Base-by-base conservation (phyloP, 495 filamentous ascomycete species). In the Lasiosphaeris hirsuta region DNA sequence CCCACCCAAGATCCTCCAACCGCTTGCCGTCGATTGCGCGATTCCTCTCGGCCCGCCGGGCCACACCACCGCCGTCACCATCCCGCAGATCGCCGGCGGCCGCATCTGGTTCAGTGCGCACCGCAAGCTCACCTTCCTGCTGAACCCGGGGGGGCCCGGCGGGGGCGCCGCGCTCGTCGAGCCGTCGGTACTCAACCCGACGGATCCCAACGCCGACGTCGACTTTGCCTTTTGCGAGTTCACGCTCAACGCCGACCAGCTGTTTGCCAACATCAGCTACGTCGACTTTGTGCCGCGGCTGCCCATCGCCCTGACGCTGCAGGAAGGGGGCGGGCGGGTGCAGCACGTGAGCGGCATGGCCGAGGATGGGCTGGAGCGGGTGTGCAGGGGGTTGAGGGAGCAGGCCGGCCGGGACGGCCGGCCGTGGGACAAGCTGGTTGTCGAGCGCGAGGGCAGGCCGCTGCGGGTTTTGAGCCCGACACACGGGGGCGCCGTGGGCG, bases 181-280 rank as follows among this genome's bases (percentile, higher is more conserved):
- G 67, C 89, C 89, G 4, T 87, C 84, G 6, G 82, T 89, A 11
- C 80, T 86, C 13, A 92, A 91, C 64, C 81, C 81, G 0, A 77
- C 75, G 10, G 89, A 92, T 60, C 78, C 83, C 0, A 91, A 91
- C 62, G 78, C 80, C 54, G 72, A 80, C 39, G 75, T 83, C 15
- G 73, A 77, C 60, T 92, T 89, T 78, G 78, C 76, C 43, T 92
- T 92, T 67, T 82, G 78, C 73, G 89, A 92, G 67, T 90, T 91
- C 69, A 92, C 89, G 0, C 84, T 82, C 66, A 87, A 89, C 66
- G 67, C 67, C 52, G 69, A 72, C 33, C 85, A 90, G 74, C 76
- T 92, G 7, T 92, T 87, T 66, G 88, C 85, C 41, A 92, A 92
- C 62, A 89, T 91, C 65, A 84, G 76, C 57, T 88, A 88, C 52